These are phyloP conservation scores for Fraxinus pennsylvanica DNA, from an alignment of 257 asterid genomes.

Conservation along the genomic window DNA sequence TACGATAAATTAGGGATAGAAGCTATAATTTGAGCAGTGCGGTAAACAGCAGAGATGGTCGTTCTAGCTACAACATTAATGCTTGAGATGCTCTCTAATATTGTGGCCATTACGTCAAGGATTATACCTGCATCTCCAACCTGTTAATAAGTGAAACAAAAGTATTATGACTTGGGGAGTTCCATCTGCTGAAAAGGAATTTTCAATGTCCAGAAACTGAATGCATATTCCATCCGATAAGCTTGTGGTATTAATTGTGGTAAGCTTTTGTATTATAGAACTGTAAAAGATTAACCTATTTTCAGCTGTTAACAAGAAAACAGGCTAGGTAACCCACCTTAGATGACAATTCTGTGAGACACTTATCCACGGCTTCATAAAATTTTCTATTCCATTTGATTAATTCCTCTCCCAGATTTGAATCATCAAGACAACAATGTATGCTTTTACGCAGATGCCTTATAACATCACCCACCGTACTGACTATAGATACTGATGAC, in stretches of 20 bases:
- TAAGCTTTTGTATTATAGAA: neutral
- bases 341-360: conserved; percentile 72
- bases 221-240: neutral
- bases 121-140: conserved; percentile 92
- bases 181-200: conserved; percentile 7
- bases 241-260: neutral
- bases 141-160: conserved; percentile 41
- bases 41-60: conserved; percentile 75
- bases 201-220: neutral
- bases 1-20: conserved; percentile 65
- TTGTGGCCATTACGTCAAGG: conserved; percentile 84
- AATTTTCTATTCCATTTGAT: conserved; percentile 77
- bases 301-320: neutral
- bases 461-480: conserved; percentile 86
- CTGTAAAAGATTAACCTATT: neutral
- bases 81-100: conserved; percentile 86
- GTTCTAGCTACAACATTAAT: conserved; percentile 81
- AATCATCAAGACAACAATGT: conserved; percentile 75
- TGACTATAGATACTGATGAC: conserved; percentile 76
- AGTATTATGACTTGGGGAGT: neutral
- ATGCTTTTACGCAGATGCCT: conserved; percentile 95
- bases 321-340: conserved; percentile 51
- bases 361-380: conserved; percentile 80
- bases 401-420: conserved; percentile 68
- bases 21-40: conserved; percentile 84